These are phyloP conservation scores for Elongisporangium prolatum DNA, from an alignment of 352 stramenopile species.

Conservation along the genomic window DNA sequence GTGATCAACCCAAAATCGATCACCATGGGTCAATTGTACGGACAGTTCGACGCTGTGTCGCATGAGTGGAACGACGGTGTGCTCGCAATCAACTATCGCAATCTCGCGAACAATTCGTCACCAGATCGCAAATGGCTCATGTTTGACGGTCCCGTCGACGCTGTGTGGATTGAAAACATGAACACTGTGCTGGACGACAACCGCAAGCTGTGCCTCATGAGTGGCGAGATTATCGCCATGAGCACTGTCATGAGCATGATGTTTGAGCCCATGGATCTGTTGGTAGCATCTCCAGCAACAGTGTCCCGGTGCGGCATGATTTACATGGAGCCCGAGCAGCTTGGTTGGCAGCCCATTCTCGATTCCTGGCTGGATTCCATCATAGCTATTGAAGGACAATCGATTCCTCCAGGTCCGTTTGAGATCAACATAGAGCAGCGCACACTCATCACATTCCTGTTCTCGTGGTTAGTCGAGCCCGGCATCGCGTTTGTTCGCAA, in stretches of 20 bases:
- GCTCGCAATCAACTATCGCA: conserved; percentile 91
- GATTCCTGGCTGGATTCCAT: conserved; percentile 88
- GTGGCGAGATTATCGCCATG: conserved; percentile 94
- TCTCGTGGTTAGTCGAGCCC: conserved; percentile 86
- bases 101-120: conserved; percentile 69
- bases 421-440: conserved; percentile 78
- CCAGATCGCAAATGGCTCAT: conserved; percentile 90
- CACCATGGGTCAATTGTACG: conserved; percentile 92
- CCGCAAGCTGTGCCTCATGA: conserved; percentile 93
- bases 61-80: conserved; percentile 95
- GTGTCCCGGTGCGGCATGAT: conserved; percentile 94
- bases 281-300: conserved; percentile 91
- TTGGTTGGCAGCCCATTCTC: conserved; percentile 86
- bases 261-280: conserved; percentile 93
- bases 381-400: conserved; percentile 24
- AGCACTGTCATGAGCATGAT: conserved; percentile 94
- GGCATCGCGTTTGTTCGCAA: conserved; percentile 88
- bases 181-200: conserved; percentile 95
- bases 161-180: conserved; percentile 96
- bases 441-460: conserved; percentile 67
- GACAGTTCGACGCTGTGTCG: conserved; percentile 92
- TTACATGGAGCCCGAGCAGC: conserved; percentile 91
- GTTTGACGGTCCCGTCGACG: conserved; percentile 92
- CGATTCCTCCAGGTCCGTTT: conserved; percentile 31
- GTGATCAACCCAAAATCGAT: conserved; percentile 95